Base-by-base conservation (phyloP, 768 basidiomycete genomes). In the Tricholoma hemisulphureum region DNA sequence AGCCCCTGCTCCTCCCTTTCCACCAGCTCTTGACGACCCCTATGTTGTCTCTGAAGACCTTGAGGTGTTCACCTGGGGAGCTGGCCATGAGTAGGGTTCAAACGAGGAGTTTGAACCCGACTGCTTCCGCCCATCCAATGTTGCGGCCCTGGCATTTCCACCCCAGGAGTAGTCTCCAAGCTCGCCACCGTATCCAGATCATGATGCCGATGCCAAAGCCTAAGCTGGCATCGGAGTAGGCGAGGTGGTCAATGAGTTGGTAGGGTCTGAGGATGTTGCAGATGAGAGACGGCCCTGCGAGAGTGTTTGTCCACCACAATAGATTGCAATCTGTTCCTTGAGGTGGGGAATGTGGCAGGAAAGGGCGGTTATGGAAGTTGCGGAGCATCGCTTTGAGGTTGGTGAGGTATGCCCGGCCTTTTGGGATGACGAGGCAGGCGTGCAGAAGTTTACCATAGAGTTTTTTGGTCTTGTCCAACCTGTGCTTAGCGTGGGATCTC, bases 41-140 rank as follows among this genome's bases (percentile, higher is more conserved):
- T n/a, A n/a, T n/a, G n/a, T n/a, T n/a, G n/a, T n/a, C n/a, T n/a
- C n/a, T n/a, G n/a, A n/a, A n/a, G 24, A 51, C 13, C 7, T 34
- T 32, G 26, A 16, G 11, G 31, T 51, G 50, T 32, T 32, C n/a
- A 18, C 21, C 4, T 51, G 37, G 21, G 16, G 31, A 20, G 29
- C 28, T 9, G 9, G 14, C 4, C 2, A 2, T 32, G 16, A 51
- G 29, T 29, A 50, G 26, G 4, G 6, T 39, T 4, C 7, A 14
- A 32, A 34, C 28, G 28, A 80, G 74, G 18, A 81, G 61, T 23
- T 79, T 68, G 54, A 83, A 75, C 0, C 75, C 75, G 9, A 80
- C 58, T 0, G 74, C 74, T 59, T 83, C 78, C 0, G 79, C 79
- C n/a, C 80, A 18, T 67, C 61, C 0, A 43, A 21, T n/a, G 66